Evolutionary conservation across 1,139 yeast genomes (phyloP).

Genomic region (Kurtzmaniella natalensis): DNA sequence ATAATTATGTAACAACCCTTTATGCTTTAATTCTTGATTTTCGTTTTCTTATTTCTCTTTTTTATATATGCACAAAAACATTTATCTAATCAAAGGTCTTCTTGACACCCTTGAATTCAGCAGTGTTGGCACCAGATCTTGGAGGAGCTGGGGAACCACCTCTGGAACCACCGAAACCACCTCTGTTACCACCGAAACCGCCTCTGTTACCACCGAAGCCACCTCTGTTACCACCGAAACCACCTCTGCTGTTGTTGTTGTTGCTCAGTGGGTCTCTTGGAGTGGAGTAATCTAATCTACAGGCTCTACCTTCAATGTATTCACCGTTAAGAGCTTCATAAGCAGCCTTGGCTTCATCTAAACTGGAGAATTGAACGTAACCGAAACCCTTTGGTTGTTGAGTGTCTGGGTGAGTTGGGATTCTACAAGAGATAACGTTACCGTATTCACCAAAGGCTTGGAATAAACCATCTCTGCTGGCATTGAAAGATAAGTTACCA

Average conservation of each 20-base stretch:
- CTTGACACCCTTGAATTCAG: slow-evolving; percentile 70
- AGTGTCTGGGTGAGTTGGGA: slow-evolving; percentile 98
- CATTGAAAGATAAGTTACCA: slow-evolving; percentile 92
- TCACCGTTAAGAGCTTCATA: slow-evolving; percentile 85
- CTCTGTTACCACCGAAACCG: slow-evolving; percentile 21
- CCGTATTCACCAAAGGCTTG: slow-evolving; percentile 75
- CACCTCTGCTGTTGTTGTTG: slow-evolving; percentile 17
- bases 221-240: slow-evolving; percentile 35
- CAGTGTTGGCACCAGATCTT: slow-evolving; percentile 53
- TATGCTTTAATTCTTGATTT: too few relatives aligned
- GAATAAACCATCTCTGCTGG: slow-evolving; percentile 73
- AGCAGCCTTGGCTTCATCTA: slow-evolving; percentile 91
- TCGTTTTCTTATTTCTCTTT: too few relatives aligned
- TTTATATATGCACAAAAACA: too few relatives aligned
- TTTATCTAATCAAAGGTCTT: slow-evolving; percentile 68
- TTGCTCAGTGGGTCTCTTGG: slow-evolving; percentile 61
- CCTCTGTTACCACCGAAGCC: slow-evolving; percentile 39
- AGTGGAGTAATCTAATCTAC: slow-evolving; percentile 90
- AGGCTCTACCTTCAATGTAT: slow-evolving; percentile 85
- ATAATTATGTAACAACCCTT: too few relatives aligned
- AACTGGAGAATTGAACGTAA: slow-evolving; percentile 81
- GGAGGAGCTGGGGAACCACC: slow-evolving; percentile 53
- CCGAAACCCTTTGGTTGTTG: slow-evolving; percentile 99
- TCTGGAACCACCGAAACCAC: slow-evolving; percentile 34
- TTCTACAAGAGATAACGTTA: slow-evolving; percentile 78